phyloP scores from a whole-genome alignment of 2,329 filamentous ascomycete genomes.

The Nectriaceae sp. region DNA sequence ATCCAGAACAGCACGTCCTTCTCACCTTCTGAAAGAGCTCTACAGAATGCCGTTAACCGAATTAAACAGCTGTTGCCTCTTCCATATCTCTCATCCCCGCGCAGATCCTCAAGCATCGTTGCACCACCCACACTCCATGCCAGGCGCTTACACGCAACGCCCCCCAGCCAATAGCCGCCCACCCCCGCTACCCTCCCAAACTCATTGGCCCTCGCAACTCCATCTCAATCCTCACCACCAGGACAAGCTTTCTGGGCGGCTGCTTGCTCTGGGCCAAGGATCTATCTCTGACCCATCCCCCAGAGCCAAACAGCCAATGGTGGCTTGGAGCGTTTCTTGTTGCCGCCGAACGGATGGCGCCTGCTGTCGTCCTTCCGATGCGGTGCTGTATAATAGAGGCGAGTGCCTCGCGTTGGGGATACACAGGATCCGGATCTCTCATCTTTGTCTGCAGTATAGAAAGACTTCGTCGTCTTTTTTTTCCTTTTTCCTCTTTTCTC shows the following conservation, averaged over 20 bases:
- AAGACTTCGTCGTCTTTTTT: constrained; percentile 23
- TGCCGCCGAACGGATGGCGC: constrained; percentile 1
- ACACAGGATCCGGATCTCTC: constrained; percentile 18
- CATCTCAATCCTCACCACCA: background rate
- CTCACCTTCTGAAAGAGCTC: too few relatives aligned
- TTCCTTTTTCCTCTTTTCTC: constrained; percentile 13
- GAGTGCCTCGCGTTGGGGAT: constrained; percentile 12
- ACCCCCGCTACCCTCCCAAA: constrained; percentile 3
- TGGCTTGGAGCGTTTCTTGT: background rate
- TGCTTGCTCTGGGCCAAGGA: background rate
- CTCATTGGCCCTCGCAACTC: constrained; percentile 19
- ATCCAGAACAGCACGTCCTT: too few relatives aligned
- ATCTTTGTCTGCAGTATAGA: constrained; percentile 15
- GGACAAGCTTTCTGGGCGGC: background rate
- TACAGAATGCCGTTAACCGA: too few relatives aligned
- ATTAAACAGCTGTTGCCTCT: too few relatives aligned
- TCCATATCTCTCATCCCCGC: background rate
- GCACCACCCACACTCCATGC: constrained; percentile 14
- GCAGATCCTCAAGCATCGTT: background rate
- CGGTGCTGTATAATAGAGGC: constrained; percentile 27
- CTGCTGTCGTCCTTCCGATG: background rate
- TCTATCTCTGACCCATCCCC: background rate
- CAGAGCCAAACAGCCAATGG: background rate
- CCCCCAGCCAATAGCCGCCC: constrained; percentile 18
- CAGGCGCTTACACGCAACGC: constrained; percentile 20